These are phyloP conservation scores for Rhizopogon salebrosus DNA, from an alignment of 768 basidiomycete genomes.

Conservation along the genomic window DNA sequence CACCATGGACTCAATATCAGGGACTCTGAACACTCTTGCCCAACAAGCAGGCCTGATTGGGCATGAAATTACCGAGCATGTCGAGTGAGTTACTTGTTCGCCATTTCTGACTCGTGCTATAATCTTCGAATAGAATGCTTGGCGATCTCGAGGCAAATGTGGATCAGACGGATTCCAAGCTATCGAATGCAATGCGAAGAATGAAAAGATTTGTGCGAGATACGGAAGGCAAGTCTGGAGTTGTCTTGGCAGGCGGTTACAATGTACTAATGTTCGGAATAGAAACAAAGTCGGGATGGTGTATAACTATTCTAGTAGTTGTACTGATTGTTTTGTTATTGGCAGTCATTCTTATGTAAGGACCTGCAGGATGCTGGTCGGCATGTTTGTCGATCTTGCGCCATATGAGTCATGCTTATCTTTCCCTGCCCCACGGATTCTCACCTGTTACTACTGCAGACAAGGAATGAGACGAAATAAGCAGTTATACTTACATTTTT, in stretches of 20 bases:
- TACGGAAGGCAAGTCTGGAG: conserved; percentile 57
- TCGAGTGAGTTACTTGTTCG: conserved; percentile 55
- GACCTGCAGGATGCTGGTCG: not conserved
- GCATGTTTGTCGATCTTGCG: not conserved
- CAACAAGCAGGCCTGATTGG: conserved; percentile 96
- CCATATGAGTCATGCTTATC: too few species aligned
- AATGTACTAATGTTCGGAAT: conserved; percentile 3
- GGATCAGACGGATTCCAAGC: conserved; percentile 60
- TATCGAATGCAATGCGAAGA: conserved; percentile 58
- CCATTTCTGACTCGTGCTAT: conserved; percentile 1
- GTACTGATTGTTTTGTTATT: conserved; percentile 73
- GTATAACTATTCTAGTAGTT: conserved; percentile 79
- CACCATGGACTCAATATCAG: conserved; percentile 82
- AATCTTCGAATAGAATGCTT: conserved; percentile 53
- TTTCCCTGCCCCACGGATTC: too few species aligned
- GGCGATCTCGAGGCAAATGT: conserved; percentile 73
- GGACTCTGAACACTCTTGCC: conserved; percentile 77
- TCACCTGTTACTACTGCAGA: too few species aligned
- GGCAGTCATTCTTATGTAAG: conserved; percentile 70
- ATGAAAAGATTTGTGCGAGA: conserved; percentile 81
- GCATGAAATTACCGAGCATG: conserved; percentile 85
- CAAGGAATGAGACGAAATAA: too few species aligned
- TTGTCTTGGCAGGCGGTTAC: not conserved
- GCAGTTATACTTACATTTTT: too few species aligned
- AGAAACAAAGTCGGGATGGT: conserved; percentile 90